Percentiles rank a stretch among this genome's conserved stretches.
Evolutionary conservation across 2,329 filamentous ascomycete genomes (phyloP).

Genomic region (Trichophyton verrucosum): DNA sequence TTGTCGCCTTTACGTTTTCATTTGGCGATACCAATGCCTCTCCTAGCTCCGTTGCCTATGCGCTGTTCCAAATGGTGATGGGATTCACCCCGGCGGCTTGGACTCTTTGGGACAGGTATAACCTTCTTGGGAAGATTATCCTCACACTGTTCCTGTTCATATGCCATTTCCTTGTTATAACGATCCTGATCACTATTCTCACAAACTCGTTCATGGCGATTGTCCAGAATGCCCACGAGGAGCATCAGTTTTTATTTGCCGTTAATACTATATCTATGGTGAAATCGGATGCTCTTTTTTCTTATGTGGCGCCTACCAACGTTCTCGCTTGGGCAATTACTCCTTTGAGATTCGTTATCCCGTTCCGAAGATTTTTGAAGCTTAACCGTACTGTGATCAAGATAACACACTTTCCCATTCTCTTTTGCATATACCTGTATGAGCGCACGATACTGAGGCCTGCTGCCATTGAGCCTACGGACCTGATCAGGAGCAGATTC

Average conservation of each 20-base stretch:
- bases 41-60: constrained; percentile 66
- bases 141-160: constrained; percentile 80
- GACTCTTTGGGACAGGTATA: constrained; percentile 76
- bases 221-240: constrained; percentile 82
- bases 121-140: constrained; percentile 61
- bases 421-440: constrained; percentile 78
- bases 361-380: constrained; percentile 68
- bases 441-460: constrained; percentile 67
- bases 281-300: constrained; percentile 93
- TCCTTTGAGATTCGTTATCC: constrained; percentile 66
- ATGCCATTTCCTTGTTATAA: constrained; percentile 88
- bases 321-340: constrained; percentile 82
- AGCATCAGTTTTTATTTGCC: constrained; percentile 84
- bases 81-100: constrained; percentile 91
- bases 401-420: constrained; percentile 71
- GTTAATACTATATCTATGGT: constrained; percentile 98
- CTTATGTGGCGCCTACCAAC: constrained; percentile 83
- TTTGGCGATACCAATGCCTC: constrained; percentile 58
- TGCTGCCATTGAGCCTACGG: constrained; percentile 67
- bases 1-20: constrained; percentile 83
- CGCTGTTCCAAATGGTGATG: constrained; percentile 88
- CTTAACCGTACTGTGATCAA: constrained; percentile 89
- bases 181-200: constrained; percentile 87
- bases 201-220: constrained; percentile 95
- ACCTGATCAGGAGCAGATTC: constrained; percentile 63